A percentile compares a stretch with the other conserved stretches of the same genome.
phyloP scores from a whole-genome alignment of 176 grass and related monocot species.

The Oryza meridionalis region DNA sequence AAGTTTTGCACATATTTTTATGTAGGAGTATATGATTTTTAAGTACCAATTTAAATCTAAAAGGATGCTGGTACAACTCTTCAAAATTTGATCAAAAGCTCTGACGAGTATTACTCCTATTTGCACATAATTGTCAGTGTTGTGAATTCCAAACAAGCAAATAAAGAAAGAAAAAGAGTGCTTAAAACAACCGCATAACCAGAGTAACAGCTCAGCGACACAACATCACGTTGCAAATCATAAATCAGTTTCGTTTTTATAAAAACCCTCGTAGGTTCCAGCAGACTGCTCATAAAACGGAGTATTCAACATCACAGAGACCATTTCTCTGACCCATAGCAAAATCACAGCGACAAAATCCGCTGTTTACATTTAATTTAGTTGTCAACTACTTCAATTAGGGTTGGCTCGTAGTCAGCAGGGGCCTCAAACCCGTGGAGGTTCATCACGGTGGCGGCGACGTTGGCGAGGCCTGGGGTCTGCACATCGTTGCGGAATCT shows the following conservation, averaged over 20 bases:
- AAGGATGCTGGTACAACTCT: too few relatives aligned
- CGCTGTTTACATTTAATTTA: conserved; percentile 29
- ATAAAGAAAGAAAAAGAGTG: too few relatives aligned
- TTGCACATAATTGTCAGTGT: too few relatives aligned
- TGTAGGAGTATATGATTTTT: too few relatives aligned
- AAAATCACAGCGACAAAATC: conserved; percentile 54
- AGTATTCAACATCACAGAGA: not conserved
- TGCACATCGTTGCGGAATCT: conserved; percentile 71
- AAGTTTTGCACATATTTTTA: too few relatives aligned
- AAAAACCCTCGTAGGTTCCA: not conserved
- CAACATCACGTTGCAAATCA: not conserved
- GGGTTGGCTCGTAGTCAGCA: conserved; percentile 80
- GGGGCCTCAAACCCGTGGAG: conserved; percentile 88
- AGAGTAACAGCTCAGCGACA: not conserved
- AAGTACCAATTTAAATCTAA: too few relatives aligned
- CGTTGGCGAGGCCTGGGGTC: conserved; percentile 79
- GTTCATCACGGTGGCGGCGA: conserved; percentile 93
- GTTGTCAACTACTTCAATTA: conserved; percentile 77
- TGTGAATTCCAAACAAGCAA: too few relatives aligned
- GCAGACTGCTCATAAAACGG: not conserved
- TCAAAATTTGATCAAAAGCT: too few relatives aligned
- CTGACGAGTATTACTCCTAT: too few relatives aligned
- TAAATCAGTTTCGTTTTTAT: not conserved
- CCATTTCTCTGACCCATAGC: not conserved
- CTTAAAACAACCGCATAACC: too few relatives aligned